Conservation (phyloP, 2,329 filamentous ascomycete genomes). For the Cucurbitaria berberidis region DNA sequence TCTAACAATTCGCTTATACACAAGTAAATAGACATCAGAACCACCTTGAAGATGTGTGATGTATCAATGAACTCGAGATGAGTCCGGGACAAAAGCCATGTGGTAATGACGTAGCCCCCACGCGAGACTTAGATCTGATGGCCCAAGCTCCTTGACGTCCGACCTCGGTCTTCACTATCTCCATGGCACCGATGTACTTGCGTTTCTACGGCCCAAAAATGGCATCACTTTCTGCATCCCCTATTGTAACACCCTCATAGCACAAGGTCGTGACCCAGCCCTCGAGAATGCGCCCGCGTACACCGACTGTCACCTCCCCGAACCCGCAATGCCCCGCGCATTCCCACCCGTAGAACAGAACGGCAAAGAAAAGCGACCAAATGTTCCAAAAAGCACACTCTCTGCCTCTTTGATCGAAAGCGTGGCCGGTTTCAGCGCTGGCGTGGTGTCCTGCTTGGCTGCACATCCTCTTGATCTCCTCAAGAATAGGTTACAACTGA, state of each 20-base stretch:
- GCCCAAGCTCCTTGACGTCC: constrained; percentile 21
- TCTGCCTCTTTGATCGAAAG: constrained; percentile 81
- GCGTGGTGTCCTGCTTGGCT: constrained; percentile 81
- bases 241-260: background rate
- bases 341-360: constrained; percentile 54
- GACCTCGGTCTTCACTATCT: constrained; percentile 9
- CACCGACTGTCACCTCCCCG: constrained; percentile 7
- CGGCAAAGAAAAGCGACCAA: constrained; percentile 47
- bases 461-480: constrained; percentile 94
- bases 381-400: constrained; percentile 36
- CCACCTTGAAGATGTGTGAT: background rate
- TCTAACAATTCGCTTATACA: no score
- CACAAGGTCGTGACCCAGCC: background rate
- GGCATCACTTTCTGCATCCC: constrained; percentile 3
- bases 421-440: constrained; percentile 87
- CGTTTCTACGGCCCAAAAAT: constrained; percentile 4
- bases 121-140: background rate
- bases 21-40: no score
- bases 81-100: background rate
- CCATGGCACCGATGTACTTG: background rate
- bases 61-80: background rate
- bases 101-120: constrained; percentile 11
- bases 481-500: constrained; percentile 88
- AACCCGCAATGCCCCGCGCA: constrained; percentile 55
- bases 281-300: constrained; percentile 32